Base-by-base conservation (phyloP, 352 stramenopile genomes). In the Thraustochytrium sp. region DNA sequence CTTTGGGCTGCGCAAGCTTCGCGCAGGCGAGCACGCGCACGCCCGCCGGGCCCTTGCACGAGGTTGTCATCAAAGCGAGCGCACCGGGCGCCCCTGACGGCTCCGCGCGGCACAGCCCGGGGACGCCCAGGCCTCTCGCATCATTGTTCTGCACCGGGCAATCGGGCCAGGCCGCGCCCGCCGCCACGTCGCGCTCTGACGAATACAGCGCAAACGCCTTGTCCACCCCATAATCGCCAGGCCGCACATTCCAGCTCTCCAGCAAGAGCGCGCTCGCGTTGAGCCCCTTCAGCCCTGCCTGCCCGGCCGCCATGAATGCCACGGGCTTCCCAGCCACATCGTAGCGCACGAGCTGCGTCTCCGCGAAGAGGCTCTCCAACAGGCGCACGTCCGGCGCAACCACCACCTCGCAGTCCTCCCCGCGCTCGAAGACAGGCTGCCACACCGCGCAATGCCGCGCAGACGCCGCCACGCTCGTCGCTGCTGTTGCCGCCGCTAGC, bases 171-270 rank as follows among this genome's bases (percentile, higher is more conserved):
- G 21, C 31, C 5, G 11, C 26, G 38, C 8, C 1, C 26, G 18
- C 18, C 3, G 21, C 8, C 4, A 75, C 13, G 29, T 75, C 62
- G 5, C 29, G 13, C 62, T 75, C 62, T 38, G 38, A 31, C 31
- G 62, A 75, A n/a, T 75, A 75, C 40, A 75, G 31, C 4, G 36
- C 37, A 55, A 75, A 75, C 13, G 51, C 36, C 38, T 75, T 53
- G n/a, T 37, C 62, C n/a, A 38, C 5, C 16, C 62, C 62, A 53
- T 75, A 75, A 34, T 75, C 44, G 9, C 36, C 62, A 3, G 38
- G 11, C 37, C 44, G 36, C 16, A 75, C 38, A 2, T 53, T 26
- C 62, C 62, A 75, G 31, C 53, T 75, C 1, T 51, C 36, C 5
- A 75, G 44, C 23, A 75, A 26, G 21, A 21, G 23, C 2, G 23